Percentiles rank a stretch among this genome's conserved stretches.
Conservation (phyloP, 1,284 basidiomycete genomes). For the Ustilago crameri region DNA sequence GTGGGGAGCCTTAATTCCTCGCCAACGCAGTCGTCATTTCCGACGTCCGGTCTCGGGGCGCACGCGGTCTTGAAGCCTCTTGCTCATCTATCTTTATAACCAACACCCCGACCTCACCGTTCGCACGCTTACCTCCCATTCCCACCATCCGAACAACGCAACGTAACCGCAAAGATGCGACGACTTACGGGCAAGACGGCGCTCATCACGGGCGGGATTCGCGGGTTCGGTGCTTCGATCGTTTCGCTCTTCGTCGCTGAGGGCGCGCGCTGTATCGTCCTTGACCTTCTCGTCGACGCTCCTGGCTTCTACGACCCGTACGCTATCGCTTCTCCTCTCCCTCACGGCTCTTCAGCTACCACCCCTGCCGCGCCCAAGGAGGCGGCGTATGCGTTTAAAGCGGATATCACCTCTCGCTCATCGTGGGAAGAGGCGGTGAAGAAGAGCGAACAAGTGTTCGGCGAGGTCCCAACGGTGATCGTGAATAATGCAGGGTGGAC, state of each 20-base stretch:
- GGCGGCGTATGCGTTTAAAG: slow-evolving; percentile 13
- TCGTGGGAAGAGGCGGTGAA: slow-evolving; percentile 11
- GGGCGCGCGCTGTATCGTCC: slow-evolving; percentile 12
- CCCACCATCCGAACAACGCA: too few relatives aligned
- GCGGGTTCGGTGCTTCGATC: slow-evolving; percentile 35
- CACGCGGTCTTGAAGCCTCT: too few relatives aligned
- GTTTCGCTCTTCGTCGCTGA: slow-evolving; percentile 23
- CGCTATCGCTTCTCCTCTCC: neutral
- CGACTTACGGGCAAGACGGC: too few relatives aligned
- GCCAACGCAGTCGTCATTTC: too few relatives aligned
- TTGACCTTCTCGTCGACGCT: slow-evolving; percentile 16
- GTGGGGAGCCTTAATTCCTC: too few relatives aligned
- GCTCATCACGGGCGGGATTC: slow-evolving; percentile 30
- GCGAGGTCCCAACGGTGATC: slow-evolving; percentile 5
- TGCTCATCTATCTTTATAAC: too few relatives aligned
- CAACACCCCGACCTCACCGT: too few relatives aligned
- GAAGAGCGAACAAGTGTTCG: slow-evolving; percentile 2
- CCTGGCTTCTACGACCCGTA: slow-evolving; percentile 12
- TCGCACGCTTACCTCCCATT: too few relatives aligned
- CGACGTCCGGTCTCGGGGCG: too few relatives aligned
- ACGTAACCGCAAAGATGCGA: too few relatives aligned
- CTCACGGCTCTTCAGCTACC: neutral
- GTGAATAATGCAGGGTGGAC: slow-evolving; percentile 57
- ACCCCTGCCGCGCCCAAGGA: neutral
- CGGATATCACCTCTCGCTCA: slow-evolving; percentile 17